These are phyloP conservation scores for Penicillium arizonense DNA, from an alignment of 495 filamentous ascomycete genomes.

Conservation along the genomic window DNA sequence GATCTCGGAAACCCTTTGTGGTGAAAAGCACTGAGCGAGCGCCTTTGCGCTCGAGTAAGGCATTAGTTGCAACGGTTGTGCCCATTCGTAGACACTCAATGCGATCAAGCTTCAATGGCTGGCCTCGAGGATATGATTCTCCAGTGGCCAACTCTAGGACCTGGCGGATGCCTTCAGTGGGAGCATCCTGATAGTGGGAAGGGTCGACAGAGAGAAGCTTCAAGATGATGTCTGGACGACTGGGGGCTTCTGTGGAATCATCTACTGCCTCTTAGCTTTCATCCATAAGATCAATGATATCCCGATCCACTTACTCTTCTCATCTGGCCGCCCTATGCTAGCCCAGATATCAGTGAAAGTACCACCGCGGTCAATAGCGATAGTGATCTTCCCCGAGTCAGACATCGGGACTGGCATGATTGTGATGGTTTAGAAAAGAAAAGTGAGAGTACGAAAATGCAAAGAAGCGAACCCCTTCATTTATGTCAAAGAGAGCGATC, in stretches of 20 bases:
- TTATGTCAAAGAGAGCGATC: not conserved
- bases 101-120: constrained; percentile 74
- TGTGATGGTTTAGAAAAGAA: not conserved
- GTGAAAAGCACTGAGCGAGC: constrained; percentile 89
- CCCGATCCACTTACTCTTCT: too few species aligned
- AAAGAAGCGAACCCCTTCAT: constrained; percentile 1
- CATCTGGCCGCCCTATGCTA: constrained; percentile 25
- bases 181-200: constrained; percentile 83
- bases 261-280: too few species aligned
- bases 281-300: too few species aligned
- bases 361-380: constrained; percentile 56
- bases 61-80: constrained; percentile 87
- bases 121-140: constrained; percentile 72
- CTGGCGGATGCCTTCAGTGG: constrained; percentile 87
- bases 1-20: constrained; percentile 91
- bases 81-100: constrained; percentile 90
- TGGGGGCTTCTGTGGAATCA: constrained; percentile 15
- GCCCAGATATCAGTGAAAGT: constrained; percentile 67
- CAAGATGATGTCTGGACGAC: constrained; percentile 71
- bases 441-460: not conserved
- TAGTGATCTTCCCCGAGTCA: constrained; percentile 36
- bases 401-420: constrained; percentile 19
- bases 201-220: constrained; percentile 92
- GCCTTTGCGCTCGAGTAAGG: constrained; percentile 90
- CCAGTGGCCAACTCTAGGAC: constrained; percentile 79